Conservation (phyloP, 2,329 filamentous ascomycete genomes). For the Aspergillus ustus region DNA sequence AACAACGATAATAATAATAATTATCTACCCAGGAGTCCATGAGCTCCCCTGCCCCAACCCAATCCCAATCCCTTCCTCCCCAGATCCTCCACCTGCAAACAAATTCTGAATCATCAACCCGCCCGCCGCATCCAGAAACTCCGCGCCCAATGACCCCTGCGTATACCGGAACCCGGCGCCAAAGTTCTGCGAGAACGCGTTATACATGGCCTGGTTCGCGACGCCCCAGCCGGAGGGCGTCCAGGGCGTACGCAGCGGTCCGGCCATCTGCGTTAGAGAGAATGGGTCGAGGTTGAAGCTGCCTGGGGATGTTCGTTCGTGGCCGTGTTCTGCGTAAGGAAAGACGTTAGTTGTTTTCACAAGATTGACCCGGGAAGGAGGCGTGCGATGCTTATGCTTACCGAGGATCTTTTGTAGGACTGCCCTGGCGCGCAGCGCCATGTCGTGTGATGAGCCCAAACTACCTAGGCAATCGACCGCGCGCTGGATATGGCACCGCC, state of each 20-base stretch:
- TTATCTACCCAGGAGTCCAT: background rate
- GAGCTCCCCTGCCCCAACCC: background rate
- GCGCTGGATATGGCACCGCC: conserved; percentile 23
- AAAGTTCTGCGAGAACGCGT: conserved; percentile 18
- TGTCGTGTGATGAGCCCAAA: conserved; percentile 26
- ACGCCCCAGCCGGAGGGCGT: conserved; percentile 7
- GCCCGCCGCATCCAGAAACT: conserved; percentile 25
- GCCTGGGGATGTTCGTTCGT: conserved; percentile 1
- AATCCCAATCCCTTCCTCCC: conserved; percentile 12
- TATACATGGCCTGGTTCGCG: conserved; percentile 16
- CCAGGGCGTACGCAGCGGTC: conserved; percentile 17
- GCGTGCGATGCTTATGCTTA: too few relatives aligned
- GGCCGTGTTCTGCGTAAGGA: conserved; percentile 11
- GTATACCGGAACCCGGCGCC: conserved; percentile 21
- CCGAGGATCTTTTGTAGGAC: conserved; percentile 26
- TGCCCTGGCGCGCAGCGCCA: conserved; percentile 25
- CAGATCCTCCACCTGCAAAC: conserved; percentile 12
- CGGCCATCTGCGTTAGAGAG: conserved; percentile 11
- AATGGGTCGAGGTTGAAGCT: conserved; percentile 12
- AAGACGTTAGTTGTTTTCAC: background rate
- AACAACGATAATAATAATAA: too few relatives aligned
- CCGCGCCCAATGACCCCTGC: conserved; percentile 25
- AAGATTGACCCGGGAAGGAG: too few relatives aligned
- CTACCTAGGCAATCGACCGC: conserved; percentile 25
- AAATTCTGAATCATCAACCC: conserved; percentile 27